Evolutionary conservation across 2,329 filamentous ascomycete species (phyloP), one percentile per base, ranked within the genome.

Genomic region (Apiospora aurea): DNA sequence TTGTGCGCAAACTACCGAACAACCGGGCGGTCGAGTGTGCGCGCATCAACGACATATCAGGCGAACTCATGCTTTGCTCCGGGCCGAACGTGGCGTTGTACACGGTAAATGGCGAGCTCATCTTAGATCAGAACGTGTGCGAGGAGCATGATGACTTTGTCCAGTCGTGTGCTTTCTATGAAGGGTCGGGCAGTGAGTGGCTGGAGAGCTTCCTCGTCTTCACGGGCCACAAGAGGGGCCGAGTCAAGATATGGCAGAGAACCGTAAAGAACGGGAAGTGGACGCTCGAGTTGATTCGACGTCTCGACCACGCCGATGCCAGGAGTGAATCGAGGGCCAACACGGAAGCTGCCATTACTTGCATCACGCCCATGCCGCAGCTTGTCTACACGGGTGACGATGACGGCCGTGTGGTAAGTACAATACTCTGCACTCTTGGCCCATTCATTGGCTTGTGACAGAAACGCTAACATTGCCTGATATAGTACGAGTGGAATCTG

Each of bases 311-410:
- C 80, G 86, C 91, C 51, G 94, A 97, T 78, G 84, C 85, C 69
- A 89, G 87, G 75, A 90, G 89, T 69, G 91, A 87, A 84, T 89
- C 79, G 82, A 90, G 78, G 76, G 83, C 80, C 6, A 90, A 90
- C 74, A 85, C 86, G 0, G 87, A 89, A 66, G 91, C 92, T 2
- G 91, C 92, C 0, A 95, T 98, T 73, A 97, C 93, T 49, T 97
- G 93, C 79, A 93, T 99, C 70, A 87, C 93, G 71, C 93, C 96
- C 2, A 93, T 95, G 88, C 90, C 94, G 70, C 91, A 92, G 74
- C 88, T 92, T 74, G 91, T 98, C 13, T 98, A 98, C 82, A 97
- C 95, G 0, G 96, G 96, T 3, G 96, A 98, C 83, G 96, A 98
- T 75, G 93, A 95, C 75, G 96, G 96, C 43, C 88, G 92, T 85